Evolutionary conservation across 2,329 filamentous ascomycete genomes (phyloP), one percentile per base, ranked within the genome.

Genomic region (Hyphodiscus sp.): DNA sequence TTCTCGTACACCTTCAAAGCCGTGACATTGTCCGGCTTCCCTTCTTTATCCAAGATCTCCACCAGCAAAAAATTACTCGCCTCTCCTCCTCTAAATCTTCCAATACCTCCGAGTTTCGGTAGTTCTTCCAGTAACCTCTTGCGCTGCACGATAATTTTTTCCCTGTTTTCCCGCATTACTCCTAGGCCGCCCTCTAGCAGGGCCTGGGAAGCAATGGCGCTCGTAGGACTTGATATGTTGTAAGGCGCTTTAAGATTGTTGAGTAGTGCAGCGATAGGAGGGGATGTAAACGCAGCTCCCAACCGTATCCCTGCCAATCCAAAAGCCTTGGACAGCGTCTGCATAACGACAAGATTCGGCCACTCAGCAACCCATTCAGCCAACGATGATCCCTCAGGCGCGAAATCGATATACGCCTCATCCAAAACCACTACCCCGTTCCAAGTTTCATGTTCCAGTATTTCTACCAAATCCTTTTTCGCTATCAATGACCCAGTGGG

Each of bases 271-370:
- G 92, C 91, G 58, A 99, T 85, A 6, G 83, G 78, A 0, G 83
- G 77, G 10, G 83, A 81, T 5, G 89, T 81, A 68, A 96, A 99
- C 0, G 89, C 90, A 8, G 85, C 88, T 46, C 94, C 94, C 1
- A 99, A 78, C 16, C 94, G 80, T 67, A 99, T 96, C 49, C 92
- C 94, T 3, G 94, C 94, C 66, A 99, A 81, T 26, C 94, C 94
- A 67, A 99, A 99, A 0, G 91, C 94, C 71, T 99, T 99, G 65
- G 89, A 95, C n/a, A 97, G 79, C 1, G 94, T 99, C 76, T 99
- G 94, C 89, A 97, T 90, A 53, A 99, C 91, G 18, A 96, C 91
- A 23, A 99, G 77, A 70, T 99, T 99, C 49, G 92, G 91, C 82
- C 89, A 95, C 66, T 96, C 91, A 38, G 81, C 77, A 1, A 95